Base-by-base conservation (phyloP, 345 rosid genomes). In the Acer campestre region DNA sequence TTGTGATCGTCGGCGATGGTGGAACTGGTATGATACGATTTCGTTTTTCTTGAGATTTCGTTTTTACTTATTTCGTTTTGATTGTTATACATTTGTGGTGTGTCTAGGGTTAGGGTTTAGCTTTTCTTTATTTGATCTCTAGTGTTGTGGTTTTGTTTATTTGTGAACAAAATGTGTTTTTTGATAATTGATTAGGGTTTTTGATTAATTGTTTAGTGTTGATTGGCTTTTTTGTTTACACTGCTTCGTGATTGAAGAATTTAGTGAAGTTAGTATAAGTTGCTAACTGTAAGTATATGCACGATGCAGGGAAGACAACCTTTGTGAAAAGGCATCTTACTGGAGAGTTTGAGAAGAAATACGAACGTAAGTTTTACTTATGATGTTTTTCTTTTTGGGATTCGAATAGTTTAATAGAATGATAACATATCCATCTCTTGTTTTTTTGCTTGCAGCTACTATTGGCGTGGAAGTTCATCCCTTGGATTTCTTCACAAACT, bases 341-440 rank as follows among this genome's bases (percentile, higher is more conserved):
- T 6, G 94, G 94, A 42, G 94, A 91, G 78, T 91, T 91, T 55
- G 93, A 91, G 89, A 91, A 91, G 85, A 91, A 88, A 81, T 91
- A 91, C 55, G 95, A 91, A 72, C 95, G 95, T 89, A 78, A 86
- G 91, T 76, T n/a, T 40, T 23, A 10, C 1, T 10, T 12, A 2
- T 27, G 23, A 2, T 40, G 1, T 10, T 35, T 18, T 14, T 31
- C 14, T 16, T 66, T 35, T 31, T 48, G 1, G 0, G 4, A 16
- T 7, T 1, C 38, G 38, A 4, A 35, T 35, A 35, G 6, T n/a
- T 9, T 18, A 8, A 0, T 18, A 58, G 25, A 20, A 58, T 51
- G 56, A 3, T 51, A 51, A 14, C 16, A 0, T 3, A 53, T 8
- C 58, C 6, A 10, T 4, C 22, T 59, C 0, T 20, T 3, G n/a